A percentile compares a stretch with the other conserved stretches of the same genome.
Conservation (phyloP, 2,329 filamentous ascomycete species). For the Hymenoscyphus fraxineus region DNA sequence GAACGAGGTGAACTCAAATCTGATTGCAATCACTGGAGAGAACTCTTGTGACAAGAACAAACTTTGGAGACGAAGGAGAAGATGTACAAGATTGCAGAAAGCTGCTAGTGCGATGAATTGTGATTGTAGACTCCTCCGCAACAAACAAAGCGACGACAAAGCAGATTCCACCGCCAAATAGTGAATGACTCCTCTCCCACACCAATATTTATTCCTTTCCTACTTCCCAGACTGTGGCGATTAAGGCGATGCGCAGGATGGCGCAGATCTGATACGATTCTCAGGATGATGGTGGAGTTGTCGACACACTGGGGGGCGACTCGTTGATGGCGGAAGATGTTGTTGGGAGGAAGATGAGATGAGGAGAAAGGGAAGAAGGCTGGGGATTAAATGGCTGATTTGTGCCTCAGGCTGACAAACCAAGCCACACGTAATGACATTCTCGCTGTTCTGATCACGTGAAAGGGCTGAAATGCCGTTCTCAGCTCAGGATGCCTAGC, state of each 20-base stretch:
- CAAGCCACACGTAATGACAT: no score
- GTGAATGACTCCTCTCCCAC: constrained; percentile 15
- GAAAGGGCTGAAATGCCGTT: no score
- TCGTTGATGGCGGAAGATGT: not conserved
- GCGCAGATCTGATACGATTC: not conserved
- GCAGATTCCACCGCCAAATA: constrained; percentile 21
- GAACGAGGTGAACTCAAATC: constrained; percentile 38
- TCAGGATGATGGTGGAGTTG: not conserved
- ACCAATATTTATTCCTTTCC: constrained; percentile 16
- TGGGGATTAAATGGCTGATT: not conserved
- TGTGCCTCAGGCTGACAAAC: not conserved
- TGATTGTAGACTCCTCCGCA: constrained; percentile 28
- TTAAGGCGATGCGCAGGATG: not conserved
- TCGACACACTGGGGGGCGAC: not conserved
- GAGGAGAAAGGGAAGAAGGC: not conserved
- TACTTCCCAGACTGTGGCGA: constrained; percentile 12
- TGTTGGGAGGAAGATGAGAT: not conserved
- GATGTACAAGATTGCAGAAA: constrained; percentile 37
- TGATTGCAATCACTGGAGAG: constrained; percentile 37
- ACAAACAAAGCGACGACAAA: constrained; percentile 28
- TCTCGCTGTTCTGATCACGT: no score
- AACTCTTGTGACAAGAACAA: constrained; percentile 33
- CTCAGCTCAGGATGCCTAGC: no score
- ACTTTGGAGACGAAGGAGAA: constrained; percentile 31
- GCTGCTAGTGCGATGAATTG: constrained; percentile 26